Conservation (phyloP, 495 filamentous ascomycete species). For the Xylaria telfairii region DNA sequence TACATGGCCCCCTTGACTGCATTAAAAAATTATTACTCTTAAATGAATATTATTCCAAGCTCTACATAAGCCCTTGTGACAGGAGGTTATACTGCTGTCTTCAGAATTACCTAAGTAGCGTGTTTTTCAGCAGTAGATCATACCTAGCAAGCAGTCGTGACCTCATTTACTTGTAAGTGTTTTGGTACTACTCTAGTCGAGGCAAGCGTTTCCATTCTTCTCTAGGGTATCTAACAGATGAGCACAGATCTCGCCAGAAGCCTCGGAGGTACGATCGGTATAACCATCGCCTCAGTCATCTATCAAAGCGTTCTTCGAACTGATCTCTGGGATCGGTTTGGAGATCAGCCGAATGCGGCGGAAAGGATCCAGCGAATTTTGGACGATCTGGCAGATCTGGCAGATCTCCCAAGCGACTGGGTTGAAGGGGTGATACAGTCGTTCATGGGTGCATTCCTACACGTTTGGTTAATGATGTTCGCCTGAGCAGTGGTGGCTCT, state of each 20-base stretch:
- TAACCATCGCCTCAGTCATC: constrained; percentile 68
- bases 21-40: too few species aligned
- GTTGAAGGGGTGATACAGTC: constrained; percentile 60
- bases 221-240: not conserved
- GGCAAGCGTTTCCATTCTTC: not conserved
- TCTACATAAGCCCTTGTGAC: too few species aligned
- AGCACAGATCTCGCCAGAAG: constrained; percentile 53
- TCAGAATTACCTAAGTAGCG: constrained; percentile 70
- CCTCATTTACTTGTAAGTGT: constrained; percentile 73
- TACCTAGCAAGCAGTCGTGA: constrained; percentile 72
- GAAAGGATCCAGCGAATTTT: constrained; percentile 64
- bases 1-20: too few species aligned
- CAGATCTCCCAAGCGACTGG: constrained; percentile 63
- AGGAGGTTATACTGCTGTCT: constrained; percentile 69
- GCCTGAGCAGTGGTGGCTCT: constrained; percentile 60
- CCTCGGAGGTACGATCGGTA: constrained; percentile 67
- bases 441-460: constrained; percentile 68
- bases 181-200: constrained; percentile 24
- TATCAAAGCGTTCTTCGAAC: constrained; percentile 68
- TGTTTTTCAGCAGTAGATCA: constrained; percentile 72
- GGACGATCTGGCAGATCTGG: constrained; percentile 68
- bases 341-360: constrained; percentile 58
- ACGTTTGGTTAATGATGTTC: constrained; percentile 66
- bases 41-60: too few species aligned
- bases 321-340: constrained; percentile 62